A percentile compares a stretch with the other conserved stretches of the same genome.
Conservation (phyloP, 116 monocot species). For the Phalaenopsis hybrid region DNA sequence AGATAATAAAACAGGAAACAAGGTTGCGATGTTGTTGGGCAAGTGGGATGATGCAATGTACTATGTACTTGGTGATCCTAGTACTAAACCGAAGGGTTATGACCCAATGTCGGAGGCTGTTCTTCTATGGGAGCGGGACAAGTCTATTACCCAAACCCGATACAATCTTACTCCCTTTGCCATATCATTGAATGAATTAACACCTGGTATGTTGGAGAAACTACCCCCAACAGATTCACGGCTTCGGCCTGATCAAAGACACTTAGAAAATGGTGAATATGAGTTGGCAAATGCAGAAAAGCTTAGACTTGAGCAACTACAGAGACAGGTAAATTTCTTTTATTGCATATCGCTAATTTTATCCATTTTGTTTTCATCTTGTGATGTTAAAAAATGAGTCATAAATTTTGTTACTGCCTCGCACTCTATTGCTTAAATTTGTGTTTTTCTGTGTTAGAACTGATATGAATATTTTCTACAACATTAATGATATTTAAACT, state of each 20-base stretch:
- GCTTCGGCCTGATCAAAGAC: slow-evolving; percentile 82
- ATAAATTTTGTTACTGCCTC: not conserved
- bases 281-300: slow-evolving; percentile 88
- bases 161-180: slow-evolving; percentile 95
- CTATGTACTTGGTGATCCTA: slow-evolving; percentile 86
- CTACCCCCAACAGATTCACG: slow-evolving; percentile 89
- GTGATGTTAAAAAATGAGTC: not conserved
- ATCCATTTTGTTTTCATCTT: not conserved
- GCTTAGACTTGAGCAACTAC: slow-evolving; percentile 87
- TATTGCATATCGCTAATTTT: not conserved
- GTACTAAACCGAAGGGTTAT: slow-evolving; percentile 72
- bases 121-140: slow-evolving; percentile 80
- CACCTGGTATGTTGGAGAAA: slow-evolving; percentile 42
- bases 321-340: slow-evolving; percentile 67
- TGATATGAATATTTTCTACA: too few species aligned
- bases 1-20: slow-evolving; percentile 76
- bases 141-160: slow-evolving; percentile 59
- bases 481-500: too few species aligned
- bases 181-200: slow-evolving; percentile 84
- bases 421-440: too few species aligned
- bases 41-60: slow-evolving; percentile 98
- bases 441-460: too few species aligned
- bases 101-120: slow-evolving; percentile 97
- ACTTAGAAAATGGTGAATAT: slow-evolving; percentile 94
- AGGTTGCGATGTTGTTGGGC: slow-evolving; percentile 84